phyloP scores from a whole-genome alignment of 1,284 basidiomycete species.

The Afroboletus lepidellus region DNA sequence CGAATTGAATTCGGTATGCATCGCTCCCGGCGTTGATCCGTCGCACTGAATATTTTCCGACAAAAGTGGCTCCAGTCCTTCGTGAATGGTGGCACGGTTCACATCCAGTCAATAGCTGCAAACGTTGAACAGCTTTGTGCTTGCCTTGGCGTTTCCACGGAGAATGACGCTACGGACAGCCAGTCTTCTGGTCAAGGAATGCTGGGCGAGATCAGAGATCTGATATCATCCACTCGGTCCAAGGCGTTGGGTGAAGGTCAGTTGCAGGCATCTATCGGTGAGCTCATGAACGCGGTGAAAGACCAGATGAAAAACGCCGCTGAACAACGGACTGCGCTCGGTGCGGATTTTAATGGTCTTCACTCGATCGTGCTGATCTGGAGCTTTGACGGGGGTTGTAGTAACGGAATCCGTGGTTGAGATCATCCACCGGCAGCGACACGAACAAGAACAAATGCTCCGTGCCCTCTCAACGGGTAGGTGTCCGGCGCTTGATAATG shows the following conservation, averaged over 20 bases:
- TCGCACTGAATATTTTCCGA: neutral
- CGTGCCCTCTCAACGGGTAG: constrained; percentile 62
- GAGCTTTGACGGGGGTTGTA: constrained; percentile 22
- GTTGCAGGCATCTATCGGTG: constrained; percentile 25
- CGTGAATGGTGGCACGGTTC: constrained; percentile 68
- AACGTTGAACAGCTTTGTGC: constrained; percentile 61
- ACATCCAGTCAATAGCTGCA: constrained; percentile 61
- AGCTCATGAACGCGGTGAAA: constrained; percentile 26
- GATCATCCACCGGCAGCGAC: constrained; percentile 64
- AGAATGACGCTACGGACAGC: constrained; percentile 10
- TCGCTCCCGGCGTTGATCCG: neutral
- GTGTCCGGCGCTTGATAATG: constrained; percentile 7
- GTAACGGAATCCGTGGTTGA: constrained; percentile 58
- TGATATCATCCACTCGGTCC: constrained; percentile 24
- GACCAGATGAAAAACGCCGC: constrained; percentile 29
- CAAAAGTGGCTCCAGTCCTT: constrained; percentile 79
- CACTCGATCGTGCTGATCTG: constrained; percentile 1
- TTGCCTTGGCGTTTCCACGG: constrained; percentile 37
- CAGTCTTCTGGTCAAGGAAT: constrained; percentile 16
- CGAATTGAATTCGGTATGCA: constrained; percentile 63
- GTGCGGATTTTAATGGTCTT: constrained; percentile 16
- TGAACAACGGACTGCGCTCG: constrained; percentile 30
- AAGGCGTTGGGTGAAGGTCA: constrained; percentile 22
- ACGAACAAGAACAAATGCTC: constrained; percentile 68
- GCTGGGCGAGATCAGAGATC: constrained; percentile 26